Evolutionary conservation across 1,284 basidiomycete species (phyloP).

Genomic region (Trametes sp.): DNA sequence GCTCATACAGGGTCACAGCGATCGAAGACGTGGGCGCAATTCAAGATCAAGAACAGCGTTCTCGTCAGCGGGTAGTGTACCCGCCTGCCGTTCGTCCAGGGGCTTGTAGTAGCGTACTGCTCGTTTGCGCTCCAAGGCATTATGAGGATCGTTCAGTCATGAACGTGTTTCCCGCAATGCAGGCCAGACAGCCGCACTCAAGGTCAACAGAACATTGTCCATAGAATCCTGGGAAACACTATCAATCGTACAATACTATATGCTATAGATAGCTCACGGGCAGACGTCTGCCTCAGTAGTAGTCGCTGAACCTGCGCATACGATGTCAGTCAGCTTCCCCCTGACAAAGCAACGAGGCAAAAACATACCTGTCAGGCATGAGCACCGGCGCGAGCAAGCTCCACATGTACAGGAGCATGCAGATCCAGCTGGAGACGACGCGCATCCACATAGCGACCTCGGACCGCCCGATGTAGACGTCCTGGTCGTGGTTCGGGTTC

Average conservation of each 20-base stretch:
- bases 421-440: slow-evolving; percentile 94
- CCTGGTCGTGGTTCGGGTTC: slow-evolving; percentile 59
- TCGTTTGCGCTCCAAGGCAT: too few relatives aligned
- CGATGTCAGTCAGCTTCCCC: not conserved
- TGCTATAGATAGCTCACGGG: not conserved
- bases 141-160: too few relatives aligned
- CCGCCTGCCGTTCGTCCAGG: too few relatives aligned
- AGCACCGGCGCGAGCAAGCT: slow-evolving; percentile 89
- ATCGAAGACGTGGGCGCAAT: slow-evolving; percentile 46
- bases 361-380: slow-evolving; percentile 80
- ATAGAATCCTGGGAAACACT: not conserved
- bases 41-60: slow-evolving; percentile 37
- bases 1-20: too few relatives aligned
- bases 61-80: slow-evolving; percentile 16
- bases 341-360: not conserved
- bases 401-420: slow-evolving; percentile 90
- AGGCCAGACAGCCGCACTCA: too few relatives aligned
- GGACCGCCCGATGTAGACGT: slow-evolving; percentile 95
- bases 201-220: slow-evolving; percentile 7
- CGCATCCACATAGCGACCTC: slow-evolving; percentile 99
- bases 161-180: too few relatives aligned
- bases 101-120: too few relatives aligned
- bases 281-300: slow-evolving; percentile 15
- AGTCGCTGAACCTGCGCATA: slow-evolving; percentile 33
- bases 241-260: slow-evolving; percentile 21